Base-by-base conservation (phyloP, 2,329 filamentous ascomycete genomes). In the Albophoma yamanashiensis region DNA sequence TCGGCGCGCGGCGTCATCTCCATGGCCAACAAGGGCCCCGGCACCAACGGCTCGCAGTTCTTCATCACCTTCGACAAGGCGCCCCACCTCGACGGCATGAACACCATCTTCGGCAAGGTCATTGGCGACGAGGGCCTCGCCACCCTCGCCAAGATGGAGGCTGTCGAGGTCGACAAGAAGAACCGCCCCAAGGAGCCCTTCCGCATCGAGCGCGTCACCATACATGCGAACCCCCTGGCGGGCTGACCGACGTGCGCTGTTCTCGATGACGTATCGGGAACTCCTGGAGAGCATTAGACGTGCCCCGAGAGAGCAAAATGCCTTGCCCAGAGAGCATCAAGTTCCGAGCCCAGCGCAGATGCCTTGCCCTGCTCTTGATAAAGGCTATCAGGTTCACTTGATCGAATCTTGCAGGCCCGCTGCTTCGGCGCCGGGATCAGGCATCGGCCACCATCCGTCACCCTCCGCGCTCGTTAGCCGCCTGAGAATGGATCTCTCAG, bases 201-300 rank as follows among this genome's bases (percentile, higher is more conserved):
- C 34, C 76, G 77, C 64, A 91, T 94, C 60, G 82, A 90, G 68
- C 81, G 75, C 11, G 80, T 92, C 31, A 89, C 86, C 1, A 81
- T 93, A 3, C 90, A 93, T 73, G 89, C 90, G 22, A 94, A 94
- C 67, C 90, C 90, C 1, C 69, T 93, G 63, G 89, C 90, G 4
- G 82, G 73, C 27, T 85, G 74, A 81, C 5, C 52, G 25, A 15
- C n/a, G 2, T 5, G 20, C 31, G 5, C 14, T 20, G 50, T 22
- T 12, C 9, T 55, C 4, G 20, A 36, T 15, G 20, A 14, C 50
- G 4, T 1, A 36, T 15, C 20, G 17, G 31, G 4, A 15, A 14
- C 20, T 7, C 17, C 7, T 36, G n/a, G 15, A 20, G 50, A 20
- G 31, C 31, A n/a, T n/a, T 14, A 36, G 17, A 22, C 31, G 17